Evolutionary conservation across 441 rosid species (phyloP).

Genomic region (Pelargonium australe): DNA sequence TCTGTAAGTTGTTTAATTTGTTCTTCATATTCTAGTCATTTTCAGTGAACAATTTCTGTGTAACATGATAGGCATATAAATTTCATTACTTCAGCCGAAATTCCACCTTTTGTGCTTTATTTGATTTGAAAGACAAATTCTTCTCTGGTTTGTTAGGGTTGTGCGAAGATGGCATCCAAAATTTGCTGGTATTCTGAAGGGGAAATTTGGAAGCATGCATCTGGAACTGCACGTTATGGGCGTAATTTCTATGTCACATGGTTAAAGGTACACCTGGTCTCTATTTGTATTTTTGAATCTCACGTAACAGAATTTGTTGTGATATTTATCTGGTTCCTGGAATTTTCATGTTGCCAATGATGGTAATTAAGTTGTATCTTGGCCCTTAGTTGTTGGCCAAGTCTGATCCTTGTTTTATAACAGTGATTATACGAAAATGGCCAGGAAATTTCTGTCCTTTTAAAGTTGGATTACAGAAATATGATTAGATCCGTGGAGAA

Average conservation of each 20-base stretch:
- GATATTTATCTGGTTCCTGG: neutral
- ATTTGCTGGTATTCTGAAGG: conserved; percentile 84
- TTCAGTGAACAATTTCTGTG: neutral
- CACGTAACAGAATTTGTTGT: neutral
- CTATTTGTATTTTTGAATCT: neutral
- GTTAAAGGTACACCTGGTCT: conserved; percentile 61
- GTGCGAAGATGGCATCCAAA: conserved; percentile 97
- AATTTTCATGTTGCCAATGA: neutral
- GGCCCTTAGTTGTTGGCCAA: neutral
- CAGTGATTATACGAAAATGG: neutral
- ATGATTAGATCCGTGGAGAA: neutral
- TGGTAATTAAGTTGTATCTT: neutral
- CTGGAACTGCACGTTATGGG: conserved; percentile 96
- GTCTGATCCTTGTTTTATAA: neutral
- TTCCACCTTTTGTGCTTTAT: conserved; percentile 8
- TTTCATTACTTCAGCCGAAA: conserved; percentile 4
- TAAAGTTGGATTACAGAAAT: neutral
- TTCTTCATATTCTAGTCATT: neutral
- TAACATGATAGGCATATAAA: neutral
- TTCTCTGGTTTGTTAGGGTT: conserved; percentile 49
- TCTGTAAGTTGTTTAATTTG: conserved; percentile 13
- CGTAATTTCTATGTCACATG: conserved; percentile 95
- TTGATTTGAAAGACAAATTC: conserved; percentile 16
- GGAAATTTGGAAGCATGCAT: conserved; percentile 96
- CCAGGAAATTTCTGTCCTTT: neutral